These are phyloP conservation scores for Crepidotus variabilis DNA, from an alignment of 768 basidiomycete species.

Conservation along the genomic window DNA sequence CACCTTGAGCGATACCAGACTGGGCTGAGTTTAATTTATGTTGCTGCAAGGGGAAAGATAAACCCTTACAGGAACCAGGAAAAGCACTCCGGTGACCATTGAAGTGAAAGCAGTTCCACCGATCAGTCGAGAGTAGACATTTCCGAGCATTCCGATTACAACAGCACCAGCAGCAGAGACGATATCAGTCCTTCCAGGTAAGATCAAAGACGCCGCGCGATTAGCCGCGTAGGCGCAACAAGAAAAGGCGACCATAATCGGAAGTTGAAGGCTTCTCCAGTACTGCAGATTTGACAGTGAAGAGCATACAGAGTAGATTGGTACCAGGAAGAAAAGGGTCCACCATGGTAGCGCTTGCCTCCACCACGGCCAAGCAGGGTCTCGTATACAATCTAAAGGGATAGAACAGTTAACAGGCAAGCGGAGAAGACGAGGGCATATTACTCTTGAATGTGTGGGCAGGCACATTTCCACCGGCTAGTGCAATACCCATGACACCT, in stretches of 20 bases:
- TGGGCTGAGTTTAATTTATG: slow-evolving; percentile 23
- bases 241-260: slow-evolving; percentile 76
- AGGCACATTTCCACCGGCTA: slow-evolving; percentile 27
- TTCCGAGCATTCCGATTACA: slow-evolving; percentile 75
- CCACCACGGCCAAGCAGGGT: slow-evolving; percentile 74
- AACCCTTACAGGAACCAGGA: slow-evolving; percentile 74
- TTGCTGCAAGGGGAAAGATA: neutral
- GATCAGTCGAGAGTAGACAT: slow-evolving; percentile 72
- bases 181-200: slow-evolving; percentile 69
- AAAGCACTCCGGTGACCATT: slow-evolving; percentile 93
- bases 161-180: slow-evolving; percentile 78
- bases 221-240: slow-evolving; percentile 74
- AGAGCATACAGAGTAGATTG: slow-evolving; percentile 67
- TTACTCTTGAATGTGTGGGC: slow-evolving; percentile 51
- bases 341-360: slow-evolving; percentile 79
- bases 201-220: slow-evolving; percentile 51
- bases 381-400: slow-evolving; percentile 66
- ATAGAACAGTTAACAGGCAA: slow-evolving; percentile 4
- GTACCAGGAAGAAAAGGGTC: slow-evolving; percentile 75
- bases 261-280: slow-evolving; percentile 63
- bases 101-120: slow-evolving; percentile 84
- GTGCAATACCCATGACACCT: slow-evolving; percentile 46
- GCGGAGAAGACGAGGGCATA: neutral
- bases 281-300: slow-evolving; percentile 77
- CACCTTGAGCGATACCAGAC: slow-evolving; percentile 76